Evolutionary conservation across 495 filamentous ascomycete genomes (phyloP).

Genomic region (Tuber aestivum): DNA sequence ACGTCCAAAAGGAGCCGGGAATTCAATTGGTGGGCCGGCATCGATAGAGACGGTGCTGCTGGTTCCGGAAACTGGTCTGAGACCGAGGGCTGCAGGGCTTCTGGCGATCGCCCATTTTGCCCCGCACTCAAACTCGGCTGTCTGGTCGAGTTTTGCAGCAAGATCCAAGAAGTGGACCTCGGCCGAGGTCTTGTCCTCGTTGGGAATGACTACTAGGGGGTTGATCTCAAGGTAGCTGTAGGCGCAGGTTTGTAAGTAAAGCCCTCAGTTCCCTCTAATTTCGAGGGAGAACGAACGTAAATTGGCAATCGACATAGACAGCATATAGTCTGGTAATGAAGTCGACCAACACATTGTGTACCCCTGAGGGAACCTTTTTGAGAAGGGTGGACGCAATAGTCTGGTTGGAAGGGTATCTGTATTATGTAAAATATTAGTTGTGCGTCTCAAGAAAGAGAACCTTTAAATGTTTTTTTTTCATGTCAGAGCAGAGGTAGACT

Average conservation of each 20-base stretch:
- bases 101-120: conserved; percentile 97
- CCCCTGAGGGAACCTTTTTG: conserved; percentile 85
- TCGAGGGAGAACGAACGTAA: conserved; percentile 53
- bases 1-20: conserved; percentile 97
- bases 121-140: conserved; percentile 98
- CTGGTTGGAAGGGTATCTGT: conserved; percentile 82
- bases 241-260: conserved; percentile 4
- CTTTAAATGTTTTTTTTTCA: conserved; percentile 1
- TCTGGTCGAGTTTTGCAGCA: conserved; percentile 98
- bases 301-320: conserved; percentile 99
- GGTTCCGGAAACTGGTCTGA: conserved; percentile 54
- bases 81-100: conserved; percentile 76
- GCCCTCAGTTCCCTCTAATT: not conserved
- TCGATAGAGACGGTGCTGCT: conserved; percentile 82
- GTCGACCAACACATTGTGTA: conserved; percentile 97
- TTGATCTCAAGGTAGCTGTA: conserved; percentile 92
- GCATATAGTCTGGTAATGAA: conserved; percentile 87
- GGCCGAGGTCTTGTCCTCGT: conserved; percentile 81
- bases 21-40: conserved; percentile 95
- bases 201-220: conserved; percentile 95
- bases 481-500: conserved; percentile 11
- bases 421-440: conserved; percentile 22
- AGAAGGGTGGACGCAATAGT: conserved; percentile 78
- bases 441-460: not conserved
- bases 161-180: conserved; percentile 97